Evolutionary conservation across 1,139 yeast species (phyloP).

Genomic region (Magnusiomyces tetraspermus): DNA sequence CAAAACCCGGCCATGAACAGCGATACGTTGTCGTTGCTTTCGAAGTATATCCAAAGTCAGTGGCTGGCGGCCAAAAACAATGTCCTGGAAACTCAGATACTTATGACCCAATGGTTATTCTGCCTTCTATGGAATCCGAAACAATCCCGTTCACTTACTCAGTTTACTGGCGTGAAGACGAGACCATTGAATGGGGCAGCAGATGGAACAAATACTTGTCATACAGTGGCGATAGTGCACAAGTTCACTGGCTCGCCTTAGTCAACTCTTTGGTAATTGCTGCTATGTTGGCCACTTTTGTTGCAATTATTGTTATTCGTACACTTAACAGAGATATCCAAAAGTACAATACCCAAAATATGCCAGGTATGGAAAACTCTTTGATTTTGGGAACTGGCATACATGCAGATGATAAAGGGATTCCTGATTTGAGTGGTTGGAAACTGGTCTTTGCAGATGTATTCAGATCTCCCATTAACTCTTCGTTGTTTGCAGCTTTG

Average conservation of each 20-base stretch:
- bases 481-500: slow-evolving; percentile 45
- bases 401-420: slow-evolving; percentile 21
- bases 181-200: slow-evolving; percentile 51
- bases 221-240: slow-evolving; percentile 41
- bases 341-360: slow-evolving; percentile 23
- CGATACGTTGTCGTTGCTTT: slow-evolving; percentile 70
- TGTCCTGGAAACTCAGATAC: slow-evolving; percentile 24
- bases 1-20: slow-evolving; percentile 20
- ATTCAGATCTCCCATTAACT: slow-evolving; percentile 41
- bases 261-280: slow-evolving; percentile 57
- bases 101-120: slow-evolving; percentile 20
- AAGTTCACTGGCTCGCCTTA: slow-evolving; percentile 64
- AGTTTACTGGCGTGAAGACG: slow-evolving; percentile 83
- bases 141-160: slow-evolving; percentile 73
- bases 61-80: slow-evolving; percentile 37
- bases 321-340: slow-evolving; percentile 41
- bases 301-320: slow-evolving; percentile 51
- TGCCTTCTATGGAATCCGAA: slow-evolving; percentile 26
- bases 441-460: slow-evolving; percentile 47
- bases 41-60: slow-evolving; percentile 83
- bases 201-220: slow-evolving; percentile 71
- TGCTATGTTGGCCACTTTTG: slow-evolving; percentile 48
- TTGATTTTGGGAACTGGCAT: slow-evolving; percentile 1
- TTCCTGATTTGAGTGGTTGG: slow-evolving; percentile 41
- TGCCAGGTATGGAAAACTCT: slow-evolving; percentile 9